These are phyloP conservation scores for Panicum miliaceum DNA, from an alignment of 176 grass and related monocot genomes.

Conservation along the genomic window DNA sequence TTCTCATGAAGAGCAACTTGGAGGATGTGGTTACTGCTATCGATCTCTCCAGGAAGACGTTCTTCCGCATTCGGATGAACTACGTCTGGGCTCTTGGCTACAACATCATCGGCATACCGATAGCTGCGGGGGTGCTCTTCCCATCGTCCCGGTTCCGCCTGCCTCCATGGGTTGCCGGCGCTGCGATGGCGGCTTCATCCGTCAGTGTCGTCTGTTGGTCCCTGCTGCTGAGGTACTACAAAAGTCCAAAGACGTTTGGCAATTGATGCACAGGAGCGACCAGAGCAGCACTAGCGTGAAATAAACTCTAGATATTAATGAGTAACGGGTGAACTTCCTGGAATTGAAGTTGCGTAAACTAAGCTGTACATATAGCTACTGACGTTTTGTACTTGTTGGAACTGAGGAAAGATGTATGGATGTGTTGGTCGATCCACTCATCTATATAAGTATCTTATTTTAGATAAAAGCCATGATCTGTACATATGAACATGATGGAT, in stretches of 20 bases:
- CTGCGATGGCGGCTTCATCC: conserved; percentile 91
- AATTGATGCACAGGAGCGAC: conserved; percentile 19
- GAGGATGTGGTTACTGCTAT: conserved; percentile 94
- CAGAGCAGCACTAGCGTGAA: background rate
- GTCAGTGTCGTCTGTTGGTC: conserved; percentile 95
- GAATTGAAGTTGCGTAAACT: background rate
- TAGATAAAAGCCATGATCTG: background rate
- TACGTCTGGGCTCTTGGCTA: conserved; percentile 95
- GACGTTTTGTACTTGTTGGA: background rate
- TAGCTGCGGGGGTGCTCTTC: conserved; percentile 82
- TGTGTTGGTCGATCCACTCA: background rate
- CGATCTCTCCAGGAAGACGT: conserved; percentile 89
- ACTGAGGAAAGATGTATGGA: background rate
- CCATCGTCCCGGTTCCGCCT: conserved; percentile 71
- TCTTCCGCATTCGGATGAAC: conserved; percentile 91
- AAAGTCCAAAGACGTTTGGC: conserved; percentile 60
- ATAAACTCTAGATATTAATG: conserved; percentile 12
- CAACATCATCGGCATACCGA: conserved; percentile 83
- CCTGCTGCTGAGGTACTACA: conserved; percentile 85
- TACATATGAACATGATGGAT: background rate
- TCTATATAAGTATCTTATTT: background rate
- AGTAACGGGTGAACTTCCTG: background rate
- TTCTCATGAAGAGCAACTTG: conserved; percentile 96
- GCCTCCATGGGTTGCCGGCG: conserved; percentile 92
- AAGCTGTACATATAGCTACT: background rate